Conservation (phyloP, 2,329 filamentous ascomycete genomes). For the Magnaporthiopsis poae region DNA sequence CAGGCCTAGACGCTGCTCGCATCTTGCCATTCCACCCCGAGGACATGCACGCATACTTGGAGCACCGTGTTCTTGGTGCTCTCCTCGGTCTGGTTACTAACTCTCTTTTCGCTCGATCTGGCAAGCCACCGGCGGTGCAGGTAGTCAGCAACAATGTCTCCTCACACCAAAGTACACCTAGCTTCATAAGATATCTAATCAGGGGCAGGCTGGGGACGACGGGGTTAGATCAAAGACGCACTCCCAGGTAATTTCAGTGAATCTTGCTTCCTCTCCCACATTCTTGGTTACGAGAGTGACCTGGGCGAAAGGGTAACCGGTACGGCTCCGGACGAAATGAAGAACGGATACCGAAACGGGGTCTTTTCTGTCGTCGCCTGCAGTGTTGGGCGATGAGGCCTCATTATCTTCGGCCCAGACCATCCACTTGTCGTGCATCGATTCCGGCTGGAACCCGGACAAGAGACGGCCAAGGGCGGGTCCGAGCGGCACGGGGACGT, state of each 20-base stretch:
- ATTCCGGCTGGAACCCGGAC: not conserved
- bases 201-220: not conserved
- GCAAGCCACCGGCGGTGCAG: too few species aligned
- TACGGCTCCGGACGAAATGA: not conserved
- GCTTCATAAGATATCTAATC: not conserved
- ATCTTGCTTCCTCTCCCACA: not conserved
- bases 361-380: not conserved
- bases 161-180: not conserved
- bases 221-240: not conserved
- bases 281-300: not conserved
- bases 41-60: not conserved
- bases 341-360: not conserved
- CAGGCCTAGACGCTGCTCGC: not conserved
- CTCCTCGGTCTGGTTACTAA: not conserved
- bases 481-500: not conserved
- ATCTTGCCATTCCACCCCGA: not conserved
- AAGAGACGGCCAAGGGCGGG: not conserved
- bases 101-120: constrained; percentile 2
- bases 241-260: constrained; percentile 1
- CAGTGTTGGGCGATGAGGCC: too few species aligned
- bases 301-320: not conserved
- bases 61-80: not conserved
- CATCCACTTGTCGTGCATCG: constrained; percentile 2
- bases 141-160: not conserved
- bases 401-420: not conserved